Base-by-base conservation (phyloP, 768 basidiomycete species). In the Tulasnella sp. region DNA sequence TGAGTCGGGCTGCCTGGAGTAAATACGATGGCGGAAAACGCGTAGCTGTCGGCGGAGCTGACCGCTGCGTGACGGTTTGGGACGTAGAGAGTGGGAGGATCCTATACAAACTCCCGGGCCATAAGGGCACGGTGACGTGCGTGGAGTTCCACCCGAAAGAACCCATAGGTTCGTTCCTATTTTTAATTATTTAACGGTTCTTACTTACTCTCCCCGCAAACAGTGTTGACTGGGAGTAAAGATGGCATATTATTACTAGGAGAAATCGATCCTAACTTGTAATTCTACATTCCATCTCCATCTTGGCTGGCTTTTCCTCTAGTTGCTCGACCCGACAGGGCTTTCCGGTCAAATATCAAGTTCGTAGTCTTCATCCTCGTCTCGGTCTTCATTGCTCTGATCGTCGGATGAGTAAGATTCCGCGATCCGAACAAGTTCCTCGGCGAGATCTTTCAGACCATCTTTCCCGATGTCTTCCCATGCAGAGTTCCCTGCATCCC, bases 141-240 rank as follows among this genome's bases (percentile, higher is more conserved):
- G 89, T 91, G 0, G 96, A 94, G 64, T 96, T 94, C 74, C 91
- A 94, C 68, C 92, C 94, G 7, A 89, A 83, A 65, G 92, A 96
- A 64, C 93, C 92, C 9, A 92, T 96, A 68, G 79, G 91, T 94
- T 69, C 62, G 91, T 74, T 6, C 34, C 49, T 21, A 21, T 41
- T 1, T 41, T 37, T 42, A 54, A 21, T 32, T 31, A 49, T 49
- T 40, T 15, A 17, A 14, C n/a, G 19, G 32, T 49, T 3, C 29
- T 40, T 37, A 58, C 36, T 34, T 21, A 43, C 57, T n/a, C 11
- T 39, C 37, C 52, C 49, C 36, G 39, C 31, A 59, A 42, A 17
- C 64, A 92, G 91, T 97, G 59, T 74, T 97, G 57, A 94, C 92
- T 3, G 84, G 79, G 25, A 91, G 90, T 73, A 94, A 93, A 70